Conservation (phyloP, 352 stramenopile species). For the Halophytophthora batemanensis region DNA sequence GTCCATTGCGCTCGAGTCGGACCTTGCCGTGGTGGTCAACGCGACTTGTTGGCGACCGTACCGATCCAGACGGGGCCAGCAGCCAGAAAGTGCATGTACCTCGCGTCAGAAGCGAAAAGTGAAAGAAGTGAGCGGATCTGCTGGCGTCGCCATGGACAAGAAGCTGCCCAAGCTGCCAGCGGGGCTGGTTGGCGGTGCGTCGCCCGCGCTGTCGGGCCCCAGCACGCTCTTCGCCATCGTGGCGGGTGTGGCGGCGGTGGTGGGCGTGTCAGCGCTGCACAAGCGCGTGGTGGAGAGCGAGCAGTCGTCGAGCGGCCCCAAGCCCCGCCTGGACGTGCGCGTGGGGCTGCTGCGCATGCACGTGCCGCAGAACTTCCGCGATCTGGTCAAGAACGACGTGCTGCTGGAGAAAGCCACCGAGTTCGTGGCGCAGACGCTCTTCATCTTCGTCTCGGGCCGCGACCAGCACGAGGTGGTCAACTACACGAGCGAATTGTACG, state of each 20-base stretch:
- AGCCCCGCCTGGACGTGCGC: constrained; percentile 17
- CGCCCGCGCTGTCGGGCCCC: constrained; percentile 27
- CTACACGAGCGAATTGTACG: constrained; percentile 79
- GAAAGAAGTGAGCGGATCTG: not conserved
- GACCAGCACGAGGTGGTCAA: constrained; percentile 63
- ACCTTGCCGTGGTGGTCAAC: no score
- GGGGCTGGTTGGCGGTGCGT: constrained; percentile 5
- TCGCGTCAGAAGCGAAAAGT: not conserved
- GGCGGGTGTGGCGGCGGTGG: constrained; percentile 36
- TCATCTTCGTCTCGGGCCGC: constrained; percentile 61
- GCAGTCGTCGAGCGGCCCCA: not conserved
- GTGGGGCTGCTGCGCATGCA: constrained; percentile 52
- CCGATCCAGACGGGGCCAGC: no score
- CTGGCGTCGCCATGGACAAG: constrained; percentile 28
- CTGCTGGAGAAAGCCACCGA: constrained; percentile 62
- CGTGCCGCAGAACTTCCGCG: constrained; percentile 57
- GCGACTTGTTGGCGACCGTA: no score
- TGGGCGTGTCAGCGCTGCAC: constrained; percentile 45
- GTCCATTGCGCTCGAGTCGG: no score
- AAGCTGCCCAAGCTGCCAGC: constrained; percentile 42
- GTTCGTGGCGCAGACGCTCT: constrained; percentile 39
- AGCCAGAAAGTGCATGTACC: no score
- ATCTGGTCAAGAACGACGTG: constrained; percentile 71
- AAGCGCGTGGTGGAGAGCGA: constrained; percentile 21
- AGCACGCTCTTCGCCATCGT: constrained; percentile 39